Base-by-base conservation (phyloP, 1,139 yeast genomes). In the Arxiozyma slooffiae region DNA sequence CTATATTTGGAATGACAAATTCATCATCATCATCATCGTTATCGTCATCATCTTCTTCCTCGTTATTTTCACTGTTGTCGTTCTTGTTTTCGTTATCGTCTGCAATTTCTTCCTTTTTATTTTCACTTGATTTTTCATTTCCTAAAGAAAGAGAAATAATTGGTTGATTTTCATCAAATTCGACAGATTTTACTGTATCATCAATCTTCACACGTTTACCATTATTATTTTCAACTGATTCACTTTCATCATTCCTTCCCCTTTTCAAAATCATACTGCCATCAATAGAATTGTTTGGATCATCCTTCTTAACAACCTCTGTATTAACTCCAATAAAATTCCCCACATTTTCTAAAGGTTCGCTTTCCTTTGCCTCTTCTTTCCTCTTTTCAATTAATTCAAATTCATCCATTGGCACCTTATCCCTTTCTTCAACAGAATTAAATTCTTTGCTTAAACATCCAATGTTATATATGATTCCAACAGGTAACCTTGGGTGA, bases 401-500 rank as follows among this genome's bases (percentile, higher is more conserved):
- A 7, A 20, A 26, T 34, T 43, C 44, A n/a, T 30, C 45, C 16
- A 40, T 24, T 8, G 39, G 22, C 34, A 45, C 48, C 37, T 17
- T 14, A 20, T 46, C 41, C 17, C 57, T 63, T 2, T 58, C 64
- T 26, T 59, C 65, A 3, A 52, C 56, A 43, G 44, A 5, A 16
- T 20, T 16, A 21, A 52, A 40, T 39, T 52, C 46, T 49, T 60
- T 66, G 22, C 18, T 42, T 16, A 6, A 24, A 30, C 26, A n/a
- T 7, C 26, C 36, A 37, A 63, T 68, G 47, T 71, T 66, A 49
- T 72, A 68, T 38, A 67, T 60, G 4, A 79, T 75, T 50, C 76
- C 68, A 41, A 87, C 78, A 2, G 96, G 96, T 57, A 88, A 78
- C 57, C 94, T 73, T 39, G 96, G 95, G 59, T 85, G 85, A 53